phyloP scores from a whole-genome alignment of 1,284 basidiomycete genomes.

The Wallemia mellicola region DNA sequence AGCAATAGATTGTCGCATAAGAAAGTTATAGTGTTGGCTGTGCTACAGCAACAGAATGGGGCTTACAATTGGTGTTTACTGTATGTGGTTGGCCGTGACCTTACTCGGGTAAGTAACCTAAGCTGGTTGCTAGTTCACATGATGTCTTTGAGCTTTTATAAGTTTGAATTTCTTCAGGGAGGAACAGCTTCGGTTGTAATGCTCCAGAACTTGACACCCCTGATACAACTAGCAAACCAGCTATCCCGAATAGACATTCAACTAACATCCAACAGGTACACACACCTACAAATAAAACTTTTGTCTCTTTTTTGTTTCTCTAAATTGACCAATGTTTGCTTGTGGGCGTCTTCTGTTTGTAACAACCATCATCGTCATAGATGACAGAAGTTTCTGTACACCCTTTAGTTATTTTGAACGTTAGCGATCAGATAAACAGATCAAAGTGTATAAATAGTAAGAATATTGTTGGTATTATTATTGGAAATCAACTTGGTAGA shows the following conservation, averaged over 20 bases:
- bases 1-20: background rate
- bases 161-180: conserved; percentile 1
- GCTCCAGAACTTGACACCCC: background rate
- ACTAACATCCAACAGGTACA: too few species aligned
- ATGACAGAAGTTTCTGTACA: conserved; percentile 27
- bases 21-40: background rate
- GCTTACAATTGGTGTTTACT: background rate
- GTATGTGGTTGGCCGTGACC: background rate
- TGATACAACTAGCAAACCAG: background rate
- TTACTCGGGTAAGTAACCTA: too few species aligned
- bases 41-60: background rate
- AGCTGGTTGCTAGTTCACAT: too few species aligned
- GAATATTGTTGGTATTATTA: conserved; percentile 60
- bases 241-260: background rate
- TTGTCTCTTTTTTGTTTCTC: background rate
- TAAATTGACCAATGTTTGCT: background rate
- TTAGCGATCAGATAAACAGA: conserved; percentile 79
- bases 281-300: too few species aligned
- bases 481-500: conserved; percentile 77
- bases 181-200: background rate
- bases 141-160: background rate
- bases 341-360: background rate
- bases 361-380: background rate
- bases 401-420: conserved; percentile 80
- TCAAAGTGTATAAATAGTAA: conserved; percentile 18